These are phyloP conservation scores for Colletotrichum tabaci DNA, from an alignment of 2,329 filamentous ascomycete species.

Conservation along the genomic window DNA sequence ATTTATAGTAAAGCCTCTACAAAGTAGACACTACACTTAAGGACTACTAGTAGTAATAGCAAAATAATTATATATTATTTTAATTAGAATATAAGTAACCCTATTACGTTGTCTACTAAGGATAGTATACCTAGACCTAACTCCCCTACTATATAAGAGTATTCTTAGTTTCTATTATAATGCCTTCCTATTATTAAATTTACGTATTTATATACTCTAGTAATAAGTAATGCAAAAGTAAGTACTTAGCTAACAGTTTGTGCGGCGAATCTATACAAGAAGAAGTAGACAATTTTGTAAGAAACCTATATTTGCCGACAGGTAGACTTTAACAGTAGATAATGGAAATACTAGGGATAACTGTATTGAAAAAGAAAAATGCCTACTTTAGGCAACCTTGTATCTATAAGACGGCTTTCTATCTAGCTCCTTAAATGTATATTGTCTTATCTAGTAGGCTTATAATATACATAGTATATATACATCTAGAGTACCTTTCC, in stretches of 20 bases:
- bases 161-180: neutral
- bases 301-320: neutral
- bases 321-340: neutral
- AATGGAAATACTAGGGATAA: neutral
- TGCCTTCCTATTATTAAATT: neutral
- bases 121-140: neutral
- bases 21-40: neutral
- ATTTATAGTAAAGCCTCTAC: neutral
- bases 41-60: neutral
- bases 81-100: neutral
- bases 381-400: neutral
- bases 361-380: neutral
- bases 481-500: neutral
- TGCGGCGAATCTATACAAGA: neutral
- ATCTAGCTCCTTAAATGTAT: neutral
- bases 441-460: neutral
- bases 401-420: neutral
- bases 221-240: neutral
- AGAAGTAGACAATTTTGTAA: neutral
- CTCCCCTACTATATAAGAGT: slow-evolving; percentile 1
- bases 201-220: neutral
- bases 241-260: neutral
- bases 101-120: neutral
- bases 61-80: neutral
- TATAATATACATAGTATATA: neutral